Conservation (phyloP, 2,329 filamentous ascomycete species). For the Pseudogymnoascus sp. region DNA sequence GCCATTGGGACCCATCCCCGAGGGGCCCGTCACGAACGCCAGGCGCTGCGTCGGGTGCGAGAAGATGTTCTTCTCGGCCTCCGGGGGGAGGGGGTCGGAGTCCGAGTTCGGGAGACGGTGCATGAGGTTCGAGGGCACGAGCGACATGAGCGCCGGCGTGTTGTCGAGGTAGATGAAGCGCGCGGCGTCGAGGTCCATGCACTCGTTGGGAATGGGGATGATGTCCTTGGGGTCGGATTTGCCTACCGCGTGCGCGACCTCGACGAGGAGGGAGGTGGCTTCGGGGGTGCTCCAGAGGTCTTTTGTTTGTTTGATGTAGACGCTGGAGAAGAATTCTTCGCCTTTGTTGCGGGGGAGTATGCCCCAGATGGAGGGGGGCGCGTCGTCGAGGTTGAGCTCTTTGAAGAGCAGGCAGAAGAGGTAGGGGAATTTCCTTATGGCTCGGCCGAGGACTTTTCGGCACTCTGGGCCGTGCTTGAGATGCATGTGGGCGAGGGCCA, state of each 20-base stretch:
- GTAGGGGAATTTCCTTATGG: conserved; percentile 76
- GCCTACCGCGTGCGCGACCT: conserved; percentile 47
- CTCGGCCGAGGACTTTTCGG: conserved; percentile 55
- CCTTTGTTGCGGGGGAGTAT: conserved; percentile 50
- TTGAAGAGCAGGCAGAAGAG: conserved; percentile 75
- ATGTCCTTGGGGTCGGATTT: conserved; percentile 17
- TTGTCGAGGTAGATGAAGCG: conserved; percentile 31
- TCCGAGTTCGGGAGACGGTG: conserved; percentile 31
- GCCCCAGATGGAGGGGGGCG: conserved; percentile 80
- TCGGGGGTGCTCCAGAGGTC: conserved; percentile 70
- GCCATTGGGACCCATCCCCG: conserved; percentile 11
- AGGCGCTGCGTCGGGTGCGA: conserved; percentile 25
- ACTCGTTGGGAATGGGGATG: background rate
- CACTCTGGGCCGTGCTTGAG: conserved; percentile 61
- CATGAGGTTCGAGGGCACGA: conserved; percentile 26
- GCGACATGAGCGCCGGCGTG: conserved; percentile 28
- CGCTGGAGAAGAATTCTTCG: conserved; percentile 53
- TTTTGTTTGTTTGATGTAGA: conserved; percentile 61
- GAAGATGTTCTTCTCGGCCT: conserved; percentile 23
- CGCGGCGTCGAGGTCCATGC: conserved; percentile 28
- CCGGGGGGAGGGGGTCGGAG: conserved; percentile 31
- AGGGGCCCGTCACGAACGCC: conserved; percentile 13
- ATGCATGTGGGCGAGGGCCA: conserved; percentile 70
- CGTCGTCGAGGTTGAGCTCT: conserved; percentile 66
- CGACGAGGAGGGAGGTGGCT: conserved; percentile 54